These are phyloP conservation scores for Aspergillus transmontanensis DNA, from an alignment of 2,329 filamentous ascomycete species.

Conservation along the genomic window DNA sequence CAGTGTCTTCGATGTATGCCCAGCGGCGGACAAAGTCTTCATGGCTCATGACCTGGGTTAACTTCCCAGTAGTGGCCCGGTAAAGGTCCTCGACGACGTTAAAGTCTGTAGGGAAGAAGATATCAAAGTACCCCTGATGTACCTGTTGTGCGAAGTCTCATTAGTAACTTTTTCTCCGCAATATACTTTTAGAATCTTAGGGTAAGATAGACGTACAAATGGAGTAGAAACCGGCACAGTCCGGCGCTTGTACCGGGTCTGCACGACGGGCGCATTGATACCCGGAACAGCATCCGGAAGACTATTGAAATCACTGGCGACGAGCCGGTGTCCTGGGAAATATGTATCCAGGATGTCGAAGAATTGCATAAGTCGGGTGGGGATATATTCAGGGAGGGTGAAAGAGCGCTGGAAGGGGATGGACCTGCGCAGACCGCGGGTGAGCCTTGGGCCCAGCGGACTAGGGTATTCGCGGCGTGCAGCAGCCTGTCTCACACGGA, in stretches of 20 bases:
- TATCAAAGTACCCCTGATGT: slow-evolving; percentile 98
- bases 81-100: slow-evolving; percentile 88
- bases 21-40: slow-evolving; percentile 88
- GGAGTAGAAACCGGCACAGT: slow-evolving; percentile 91
- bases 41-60: slow-evolving; percentile 82
- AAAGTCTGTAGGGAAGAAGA: slow-evolving; percentile 97
- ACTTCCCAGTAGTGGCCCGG: slow-evolving; percentile 85
- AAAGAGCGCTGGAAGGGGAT: slow-evolving; percentile 76
- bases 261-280: slow-evolving; percentile 90
- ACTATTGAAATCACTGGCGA: slow-evolving; percentile 87
- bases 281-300: slow-evolving; percentile 82
- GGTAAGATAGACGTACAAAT: slow-evolving; percentile 63
- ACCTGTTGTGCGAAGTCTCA: slow-evolving; percentile 58
- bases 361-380: slow-evolving; percentile 93
- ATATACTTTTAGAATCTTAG: not conserved
- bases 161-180: slow-evolving; percentile 4
- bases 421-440: slow-evolving; percentile 64
- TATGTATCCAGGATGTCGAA: slow-evolving; percentile 86
- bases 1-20: slow-evolving; percentile 87
- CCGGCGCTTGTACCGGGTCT: slow-evolving; percentile 84
- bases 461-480: slow-evolving; percentile 46
- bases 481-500: slow-evolving; percentile 81
- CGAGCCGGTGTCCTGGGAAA: slow-evolving; percentile 85
- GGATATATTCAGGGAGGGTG: slow-evolving; percentile 86
- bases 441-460: slow-evolving; percentile 50